Percentiles rank a stretch among this genome's conserved stretches.
These are phyloP conservation scores for Diversispora epigaea DNA, from an alignment of 192 early-diverging fungal species.

Conservation along the genomic window DNA sequence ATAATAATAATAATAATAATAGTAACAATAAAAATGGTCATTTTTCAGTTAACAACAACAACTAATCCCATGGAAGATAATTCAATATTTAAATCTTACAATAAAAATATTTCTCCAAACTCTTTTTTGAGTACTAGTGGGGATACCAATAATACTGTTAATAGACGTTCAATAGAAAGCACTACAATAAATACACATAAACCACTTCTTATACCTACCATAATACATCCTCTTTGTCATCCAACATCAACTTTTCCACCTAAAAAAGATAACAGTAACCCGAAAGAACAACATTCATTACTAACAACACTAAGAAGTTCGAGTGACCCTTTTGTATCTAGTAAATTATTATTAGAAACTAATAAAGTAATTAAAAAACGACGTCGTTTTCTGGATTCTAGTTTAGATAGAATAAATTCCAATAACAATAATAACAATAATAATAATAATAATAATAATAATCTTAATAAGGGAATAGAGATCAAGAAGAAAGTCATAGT, in stretches of 20 bases:
- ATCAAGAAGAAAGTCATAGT: conserved; percentile 38
- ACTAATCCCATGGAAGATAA: no score
- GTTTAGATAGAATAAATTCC: not conserved
- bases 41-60: no score
- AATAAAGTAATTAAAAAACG: not conserved
- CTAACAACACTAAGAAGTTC: not conserved
- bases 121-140: no score
- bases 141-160: no score
- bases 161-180: no score
- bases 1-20: no score
- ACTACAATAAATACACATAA: not conserved
- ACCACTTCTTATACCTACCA: conserved; percentile 7
- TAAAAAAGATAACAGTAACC: conserved; percentile 1
- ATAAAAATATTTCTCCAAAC: no score
- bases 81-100: no score
- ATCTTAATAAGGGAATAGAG: not conserved
- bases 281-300: not conserved
- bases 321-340: not conserved
- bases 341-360: not conserved
- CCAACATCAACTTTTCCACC: no score
- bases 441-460: not conserved
- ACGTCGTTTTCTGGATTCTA: not conserved
- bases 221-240: conserved; percentile 21
- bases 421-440: not conserved
- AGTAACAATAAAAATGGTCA: no score